Evolutionary conservation across 2,329 filamentous ascomycete genomes (phyloP).

Genomic region (Davidsoniella eucalypti): DNA sequence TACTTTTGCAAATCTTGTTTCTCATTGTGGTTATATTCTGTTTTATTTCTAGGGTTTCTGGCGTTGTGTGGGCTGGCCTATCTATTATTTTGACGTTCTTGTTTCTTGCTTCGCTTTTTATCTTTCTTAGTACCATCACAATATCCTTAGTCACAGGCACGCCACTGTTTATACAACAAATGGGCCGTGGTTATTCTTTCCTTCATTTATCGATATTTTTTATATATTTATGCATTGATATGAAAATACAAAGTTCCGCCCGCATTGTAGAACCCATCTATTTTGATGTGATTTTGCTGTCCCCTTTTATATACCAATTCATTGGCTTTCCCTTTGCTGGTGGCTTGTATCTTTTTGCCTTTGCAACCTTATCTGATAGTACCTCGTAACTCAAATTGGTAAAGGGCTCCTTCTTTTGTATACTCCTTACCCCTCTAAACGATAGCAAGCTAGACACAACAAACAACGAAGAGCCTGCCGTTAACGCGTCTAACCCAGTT

Average conservation of each 20-base stretch:
- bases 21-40: constrained; percentile 16
- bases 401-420: constrained; percentile 8
- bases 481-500: constrained; percentile 8
- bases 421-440: not conserved
- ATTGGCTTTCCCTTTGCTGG: constrained; percentile 5
- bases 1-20: constrained; percentile 9
- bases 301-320: constrained; percentile 9
- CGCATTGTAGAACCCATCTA: not conserved
- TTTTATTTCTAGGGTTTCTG: not conserved
- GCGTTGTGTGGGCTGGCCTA: constrained; percentile 12
- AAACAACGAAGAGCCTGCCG: constrained; percentile 11
- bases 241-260: not conserved
- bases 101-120: constrained; percentile 12
- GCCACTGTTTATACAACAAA: too few relatives aligned
- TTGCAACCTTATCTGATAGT: not conserved
- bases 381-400: constrained; percentile 3
- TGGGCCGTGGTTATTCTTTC: too few relatives aligned
- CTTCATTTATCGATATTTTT: not conserved
- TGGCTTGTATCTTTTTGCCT: not conserved
- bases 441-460: constrained; percentile 9
- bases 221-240: not conserved
- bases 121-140: constrained; percentile 13
- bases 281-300: not conserved
- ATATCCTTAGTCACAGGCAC: not conserved
- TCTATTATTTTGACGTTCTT: constrained; percentile 14